Evolutionary conservation across 495 filamentous ascomycete species (phyloP), one percentile per base, ranked within the genome.

Genomic region (Aspergillus conjunctus): DNA sequence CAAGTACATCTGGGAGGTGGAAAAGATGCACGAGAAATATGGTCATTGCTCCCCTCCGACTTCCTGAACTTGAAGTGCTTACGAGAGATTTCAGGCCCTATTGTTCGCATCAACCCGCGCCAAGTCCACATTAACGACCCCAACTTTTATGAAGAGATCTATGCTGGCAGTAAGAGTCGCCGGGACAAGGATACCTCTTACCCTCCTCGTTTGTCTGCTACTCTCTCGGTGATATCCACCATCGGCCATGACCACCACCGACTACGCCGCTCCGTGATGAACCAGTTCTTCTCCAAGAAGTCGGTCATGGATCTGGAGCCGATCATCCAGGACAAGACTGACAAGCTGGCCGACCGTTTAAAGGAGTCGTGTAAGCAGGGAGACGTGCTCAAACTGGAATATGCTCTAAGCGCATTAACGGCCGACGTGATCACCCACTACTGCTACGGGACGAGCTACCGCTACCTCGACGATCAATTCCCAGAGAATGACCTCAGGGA

Each of bases 91-190:
- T 26, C 32, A 82, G 82, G 81, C 0, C 81, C 83, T 1, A 81
- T 85, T 50, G 65, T 85, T 18, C 77, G 84, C 7, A 72, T 86
- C 39, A 78, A 69, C 26, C 84, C 84, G 0, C 43, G 71, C 15
- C 81, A 86, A 59, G 57, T 87, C 4, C 79, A 81, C 53, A 67
- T 77, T 54, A 72, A 71, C n/a, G 76, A 78, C 32, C 60, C 71
- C 0, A 54, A 54, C n/a, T 77, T 70, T 22, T 77, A 75, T 54
- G 70, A 74, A 7, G 69, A 73, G 14, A 68, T 78, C 3, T 75
- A 73, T 17, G 59, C 74, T 14, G 60, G 63, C 0, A 59, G 53
- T 46, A 48, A 58, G 2, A 60, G 64, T 8, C 54, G 54, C 15
- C 66, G 73, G 10, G 71, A 76, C 18, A 75, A 75, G 39, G 62